Percentiles rank a stretch among this genome's conserved stretches.
phyloP scores from a whole-genome alignment of 345 rosid genomes.

The Eucalyptus camaldulensis region DNA sequence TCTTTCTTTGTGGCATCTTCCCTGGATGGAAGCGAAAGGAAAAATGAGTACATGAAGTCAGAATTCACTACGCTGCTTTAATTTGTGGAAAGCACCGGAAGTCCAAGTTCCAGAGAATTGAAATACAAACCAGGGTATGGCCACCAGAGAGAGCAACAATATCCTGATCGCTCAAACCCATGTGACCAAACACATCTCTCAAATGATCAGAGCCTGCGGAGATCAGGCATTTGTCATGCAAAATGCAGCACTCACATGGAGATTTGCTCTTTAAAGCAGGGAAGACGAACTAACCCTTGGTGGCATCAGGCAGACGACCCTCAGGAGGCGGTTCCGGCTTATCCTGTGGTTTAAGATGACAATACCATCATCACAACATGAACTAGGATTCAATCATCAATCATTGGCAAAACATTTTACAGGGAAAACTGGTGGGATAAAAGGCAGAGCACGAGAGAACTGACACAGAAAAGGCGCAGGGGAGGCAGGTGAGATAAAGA shows the following conservation, averaged over 20 bases:
- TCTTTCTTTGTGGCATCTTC: conserved; percentile 92
- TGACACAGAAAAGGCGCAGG: neutral
- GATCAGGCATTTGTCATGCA: neutral
- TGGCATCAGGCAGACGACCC: conserved; percentile 97
- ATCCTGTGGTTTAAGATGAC: conserved; percentile 35
- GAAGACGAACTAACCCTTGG: conserved; percentile 36
- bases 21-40: conserved; percentile 17
- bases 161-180: conserved; percentile 90
- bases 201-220: conserved; percentile 62
- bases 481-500: neutral
- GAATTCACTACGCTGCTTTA: neutral
- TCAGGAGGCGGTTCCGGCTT: conserved; percentile 87
- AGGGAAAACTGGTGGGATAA: neutral
- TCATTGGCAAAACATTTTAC: neutral
- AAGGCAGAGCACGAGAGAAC: neutral
- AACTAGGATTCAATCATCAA: neutral
- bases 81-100: neutral
- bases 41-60: neutral
- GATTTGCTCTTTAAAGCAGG: neutral
- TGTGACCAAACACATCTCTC: conserved; percentile 62
- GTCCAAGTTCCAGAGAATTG: neutral
- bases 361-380: neutral
- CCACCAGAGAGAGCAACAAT: conserved; percentile 94
- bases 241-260: neutral
- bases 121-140: conserved; percentile 79